Evolutionary conservation across 305 asterid species (phyloP), one percentile per base, ranked within the genome.

Genomic region (Fraxinus ornus): DNA sequence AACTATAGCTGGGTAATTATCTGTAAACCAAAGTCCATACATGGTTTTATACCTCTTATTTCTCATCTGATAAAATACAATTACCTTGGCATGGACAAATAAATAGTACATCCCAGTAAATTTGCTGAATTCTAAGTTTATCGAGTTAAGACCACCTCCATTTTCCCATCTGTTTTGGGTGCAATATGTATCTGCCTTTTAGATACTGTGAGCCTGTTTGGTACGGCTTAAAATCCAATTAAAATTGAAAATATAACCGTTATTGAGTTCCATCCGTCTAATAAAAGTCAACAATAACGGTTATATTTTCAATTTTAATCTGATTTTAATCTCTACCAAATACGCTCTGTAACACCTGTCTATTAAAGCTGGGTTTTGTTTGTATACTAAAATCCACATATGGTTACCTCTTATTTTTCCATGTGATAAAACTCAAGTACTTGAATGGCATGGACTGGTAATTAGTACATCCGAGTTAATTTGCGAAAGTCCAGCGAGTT

Each of bases 1-100:
- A 81, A 44, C 57, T 66, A 84, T 74, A 81, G 83, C 74, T 77
- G 76, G 80, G 36, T 70, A 78, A 78, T 57, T 52, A 49, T 79
- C 62, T 78, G 79, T 47, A 52, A 47, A 17, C 47, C 55, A 80
- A 72, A 66, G 30, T 78, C 76, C 70, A 26, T 30, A 28, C 19
- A 66, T 26, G 36, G 36, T 26, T 66, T 66, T 13, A 8, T 76
- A 41, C 77, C 44, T 57, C 52, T 81, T 62, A 52, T 24, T 78
- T 73, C 76, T 52, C 28, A 15, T 79, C 70, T 68, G 75, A 68
- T 77, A 41, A 77, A 79, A 72, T 15, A 52, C 44, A 44, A 37
- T 76, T 60, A 36, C 57, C 12, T 70, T 66, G 37, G 74, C 74
- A 13, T 12, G 19, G 21, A 70, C 75, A 24, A 13, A 12, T 68